A percentile compares a stretch with the other conserved stretches of the same genome.
These are phyloP conservation scores for Candida easanensis DNA, from an alignment of 805 yeast genomes.

Conservation along the genomic window DNA sequence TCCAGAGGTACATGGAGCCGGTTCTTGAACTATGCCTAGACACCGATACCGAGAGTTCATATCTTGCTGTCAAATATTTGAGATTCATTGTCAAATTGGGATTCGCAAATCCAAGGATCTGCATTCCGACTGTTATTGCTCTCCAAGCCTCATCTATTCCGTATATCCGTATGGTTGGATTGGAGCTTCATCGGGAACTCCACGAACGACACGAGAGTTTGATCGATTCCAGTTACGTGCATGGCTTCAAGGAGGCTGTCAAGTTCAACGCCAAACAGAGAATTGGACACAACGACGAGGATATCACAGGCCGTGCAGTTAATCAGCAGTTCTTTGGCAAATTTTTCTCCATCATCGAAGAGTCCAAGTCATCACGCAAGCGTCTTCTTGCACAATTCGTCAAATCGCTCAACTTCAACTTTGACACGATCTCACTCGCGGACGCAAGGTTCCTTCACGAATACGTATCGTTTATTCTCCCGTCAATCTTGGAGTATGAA, in stretches of 20 bases:
- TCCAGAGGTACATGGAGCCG: conserved; percentile 54
- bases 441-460: conserved; percentile 20
- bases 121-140: conserved; percentile 70
- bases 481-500: conserved; percentile 37
- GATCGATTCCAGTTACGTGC: conserved; percentile 60
- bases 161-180: conserved; percentile 45
- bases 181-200: conserved; percentile 50
- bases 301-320: too few relatives aligned
- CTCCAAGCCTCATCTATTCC: conserved; percentile 52
- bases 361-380: conserved; percentile 37
- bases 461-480: conserved; percentile 33
- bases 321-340: conserved; percentile 37
- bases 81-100: conserved; percentile 60
- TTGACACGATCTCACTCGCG: conserved; percentile 24
- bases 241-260: conserved; percentile 58
- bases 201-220: conserved; percentile 69
- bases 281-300: too few relatives aligned
- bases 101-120: conserved; percentile 68
- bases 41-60: conserved; percentile 45
- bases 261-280: conserved; percentile 33
- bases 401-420: conserved; percentile 31
- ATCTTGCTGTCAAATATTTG: conserved; percentile 51
- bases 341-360: conserved; percentile 42
- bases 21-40: conserved; percentile 49
- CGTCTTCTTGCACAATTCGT: conserved; percentile 37